Conservation (phyloP, 78 protist genomes). For the Chrysochromulina tobinii region DNA sequence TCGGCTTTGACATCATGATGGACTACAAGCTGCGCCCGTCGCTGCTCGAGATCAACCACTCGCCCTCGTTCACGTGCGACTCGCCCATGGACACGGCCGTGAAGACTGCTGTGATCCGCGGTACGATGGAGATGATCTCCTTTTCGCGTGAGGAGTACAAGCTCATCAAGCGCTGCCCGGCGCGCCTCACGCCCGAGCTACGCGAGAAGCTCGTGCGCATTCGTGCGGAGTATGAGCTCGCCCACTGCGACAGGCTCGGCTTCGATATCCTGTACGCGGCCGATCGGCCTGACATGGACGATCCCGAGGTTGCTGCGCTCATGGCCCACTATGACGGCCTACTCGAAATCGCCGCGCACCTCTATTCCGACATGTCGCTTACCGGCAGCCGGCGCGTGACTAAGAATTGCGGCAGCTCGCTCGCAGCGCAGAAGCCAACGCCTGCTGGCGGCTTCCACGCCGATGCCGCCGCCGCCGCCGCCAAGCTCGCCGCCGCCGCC, state of each 20-base stretch:
- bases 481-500: too few species aligned
- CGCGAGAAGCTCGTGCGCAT: neutral
- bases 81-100: slow-evolving; percentile 39
- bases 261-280: neutral
- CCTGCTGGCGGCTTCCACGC: too few species aligned
- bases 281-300: neutral
- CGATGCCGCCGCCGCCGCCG: too few species aligned
- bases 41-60: slow-evolving; percentile 77
- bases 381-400: neutral
- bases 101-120: neutral
- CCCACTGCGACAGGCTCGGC: neutral
- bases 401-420: too few species aligned
- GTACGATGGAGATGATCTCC: slow-evolving; percentile 3
- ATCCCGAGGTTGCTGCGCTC: neutral
- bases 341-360: neutral
- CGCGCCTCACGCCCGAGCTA: neutral
- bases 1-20: slow-evolving; percentile 74
- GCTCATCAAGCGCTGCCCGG: neutral
- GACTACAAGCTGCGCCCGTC: slow-evolving; percentile 63
- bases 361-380: neutral
- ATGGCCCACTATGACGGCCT: neutral
- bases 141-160: neutral
- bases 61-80: slow-evolving; percentile 65
- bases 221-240: neutral
- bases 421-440: too few species aligned